These are phyloP conservation scores for Staphylotrichum longicolle DNA, from an alignment of 495 filamentous ascomycete genomes.

Conservation along the genomic window DNA sequence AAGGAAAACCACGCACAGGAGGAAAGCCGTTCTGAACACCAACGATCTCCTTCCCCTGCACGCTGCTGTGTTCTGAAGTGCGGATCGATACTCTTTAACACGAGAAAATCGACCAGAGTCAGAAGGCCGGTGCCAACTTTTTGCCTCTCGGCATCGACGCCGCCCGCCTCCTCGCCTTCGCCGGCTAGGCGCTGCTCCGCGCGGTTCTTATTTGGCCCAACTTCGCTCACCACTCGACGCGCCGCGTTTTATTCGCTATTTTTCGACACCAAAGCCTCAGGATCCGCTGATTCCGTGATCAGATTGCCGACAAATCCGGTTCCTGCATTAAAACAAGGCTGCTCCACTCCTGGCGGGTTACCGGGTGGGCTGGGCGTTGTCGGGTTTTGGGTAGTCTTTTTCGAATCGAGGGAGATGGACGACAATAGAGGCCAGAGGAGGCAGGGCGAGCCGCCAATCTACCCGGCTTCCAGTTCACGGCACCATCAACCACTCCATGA, in stretches of 20 bases:
- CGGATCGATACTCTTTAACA: constrained; percentile 10
- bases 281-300: constrained; percentile 32
- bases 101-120: constrained; percentile 14
- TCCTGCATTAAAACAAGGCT: constrained; percentile 48
- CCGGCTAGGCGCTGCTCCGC: background rate
- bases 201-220: constrained; percentile 1
- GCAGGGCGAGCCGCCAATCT: constrained; percentile 63
- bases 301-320: constrained; percentile 53
- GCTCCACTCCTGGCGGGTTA: constrained; percentile 59
- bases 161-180: background rate
- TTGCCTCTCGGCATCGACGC: constrained; percentile 5
- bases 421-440: constrained; percentile 63
- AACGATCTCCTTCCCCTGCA: background rate
- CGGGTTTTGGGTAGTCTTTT: constrained; percentile 40
- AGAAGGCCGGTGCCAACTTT: constrained; percentile 10
- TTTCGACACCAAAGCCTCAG: constrained; percentile 18
- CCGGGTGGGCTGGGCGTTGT: constrained; percentile 47
- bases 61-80: too few relatives aligned
- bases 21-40: background rate
- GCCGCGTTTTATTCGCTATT: constrained; percentile 14
- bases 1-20: constrained; percentile 4
- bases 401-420: constrained; percentile 58
- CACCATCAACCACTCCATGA: constrained; percentile 43
- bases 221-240: constrained; percentile 11
- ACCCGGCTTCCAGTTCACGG: constrained; percentile 43